phyloP scores from a whole-genome alignment of 2,329 filamentous ascomycete species.

The Dactylonectria macrodidyma region DNA sequence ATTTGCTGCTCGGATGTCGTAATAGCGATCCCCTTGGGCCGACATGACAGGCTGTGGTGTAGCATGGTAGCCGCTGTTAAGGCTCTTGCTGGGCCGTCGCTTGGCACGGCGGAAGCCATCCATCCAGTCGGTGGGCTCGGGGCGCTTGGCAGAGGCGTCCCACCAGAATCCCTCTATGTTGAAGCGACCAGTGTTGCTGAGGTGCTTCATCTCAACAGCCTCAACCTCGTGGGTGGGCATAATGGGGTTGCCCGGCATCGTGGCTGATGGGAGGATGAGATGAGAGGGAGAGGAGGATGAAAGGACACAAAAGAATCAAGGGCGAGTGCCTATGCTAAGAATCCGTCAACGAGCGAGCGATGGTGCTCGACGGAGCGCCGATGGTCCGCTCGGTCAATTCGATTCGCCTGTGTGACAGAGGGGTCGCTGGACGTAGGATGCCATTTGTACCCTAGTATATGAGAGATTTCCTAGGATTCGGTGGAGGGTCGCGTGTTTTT shows the following conservation, averaged over 20 bases:
- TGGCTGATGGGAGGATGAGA: not conserved
- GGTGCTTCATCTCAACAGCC: conserved; percentile 29
- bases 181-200: conserved; percentile 1
- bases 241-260: conserved; percentile 24
- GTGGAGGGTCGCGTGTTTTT: no score
- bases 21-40: not conserved
- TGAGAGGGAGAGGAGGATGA: no score
- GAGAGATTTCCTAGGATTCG: no score
- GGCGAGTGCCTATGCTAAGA: no score
- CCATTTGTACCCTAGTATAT: no score
- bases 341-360: no score
- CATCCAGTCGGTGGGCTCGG: not conserved
- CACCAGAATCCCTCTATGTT: conserved; percentile 1
- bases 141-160: conserved; percentile 27
- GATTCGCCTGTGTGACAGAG: no score
- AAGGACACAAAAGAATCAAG: no score
- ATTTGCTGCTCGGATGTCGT: not conserved
- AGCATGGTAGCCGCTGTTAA: not conserved
- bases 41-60: not conserved
- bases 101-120: not conserved
- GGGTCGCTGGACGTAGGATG: no score
- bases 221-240: conserved; percentile 25
- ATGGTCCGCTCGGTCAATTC: no score
- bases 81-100: not conserved
- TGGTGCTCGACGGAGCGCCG: no score